These are phyloP conservation scores for Sphaerulina musiva DNA, from an alignment of 2,329 filamentous ascomycete genomes.

Conservation along the genomic window DNA sequence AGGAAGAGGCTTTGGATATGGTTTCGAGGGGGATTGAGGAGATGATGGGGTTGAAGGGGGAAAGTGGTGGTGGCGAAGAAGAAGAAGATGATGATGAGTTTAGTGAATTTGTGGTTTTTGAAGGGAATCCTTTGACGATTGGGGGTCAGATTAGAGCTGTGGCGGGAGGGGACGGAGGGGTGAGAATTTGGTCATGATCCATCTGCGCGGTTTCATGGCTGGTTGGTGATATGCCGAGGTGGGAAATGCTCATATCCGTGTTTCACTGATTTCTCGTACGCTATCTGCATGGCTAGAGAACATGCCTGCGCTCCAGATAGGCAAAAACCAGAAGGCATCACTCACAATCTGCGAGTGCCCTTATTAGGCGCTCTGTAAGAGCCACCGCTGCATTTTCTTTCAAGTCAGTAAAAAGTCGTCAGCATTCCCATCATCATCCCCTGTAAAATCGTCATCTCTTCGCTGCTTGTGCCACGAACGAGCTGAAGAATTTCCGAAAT, in stretches of 20 bases:
- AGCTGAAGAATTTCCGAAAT: constrained; percentile 43
- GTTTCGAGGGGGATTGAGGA: constrained; percentile 53
- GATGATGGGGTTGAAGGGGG: constrained; percentile 46
- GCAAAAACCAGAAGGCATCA: too few species aligned
- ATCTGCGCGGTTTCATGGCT: background rate
- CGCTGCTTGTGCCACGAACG: constrained; percentile 37
- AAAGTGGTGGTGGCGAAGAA: too few species aligned
- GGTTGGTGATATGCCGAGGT: too few species aligned
- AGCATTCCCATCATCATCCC: too few species aligned
- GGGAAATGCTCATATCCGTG: too few species aligned
- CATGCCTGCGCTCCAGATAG: too few species aligned
- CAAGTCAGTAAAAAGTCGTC: too few species aligned
- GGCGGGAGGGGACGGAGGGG: constrained; percentile 37
- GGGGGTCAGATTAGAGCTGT: constrained; percentile 52
- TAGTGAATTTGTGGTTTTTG: constrained; percentile 54
- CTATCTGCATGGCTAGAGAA: too few species aligned
- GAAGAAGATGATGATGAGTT: constrained; percentile 17
- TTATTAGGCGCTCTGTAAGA: too few species aligned
- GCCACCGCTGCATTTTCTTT: too few species aligned
- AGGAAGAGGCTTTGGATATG: constrained; percentile 52
- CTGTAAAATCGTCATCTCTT: constrained; percentile 14
- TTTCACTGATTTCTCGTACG: too few species aligned
- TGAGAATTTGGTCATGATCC: constrained; percentile 24
- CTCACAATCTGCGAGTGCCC: too few species aligned
- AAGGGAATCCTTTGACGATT: constrained; percentile 58